Evolutionary conservation across 176 grass and related monocot genomes (phyloP).

Genomic region (Hyparrhenia diplandra): DNA sequence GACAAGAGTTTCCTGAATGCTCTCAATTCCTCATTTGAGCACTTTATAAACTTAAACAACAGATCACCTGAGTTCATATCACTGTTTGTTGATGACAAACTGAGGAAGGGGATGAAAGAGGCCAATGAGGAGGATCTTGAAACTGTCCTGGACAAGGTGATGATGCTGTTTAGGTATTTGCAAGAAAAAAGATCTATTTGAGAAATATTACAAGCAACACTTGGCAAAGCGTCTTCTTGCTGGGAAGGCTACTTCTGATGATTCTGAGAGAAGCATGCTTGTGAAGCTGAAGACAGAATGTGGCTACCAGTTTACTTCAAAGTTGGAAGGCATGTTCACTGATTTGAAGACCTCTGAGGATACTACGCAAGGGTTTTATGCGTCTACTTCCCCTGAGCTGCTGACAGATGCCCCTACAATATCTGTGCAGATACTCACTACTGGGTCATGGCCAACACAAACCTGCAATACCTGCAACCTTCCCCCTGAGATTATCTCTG

Average conservation of each 20-base stretch:
- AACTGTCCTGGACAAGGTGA: conserved; percentile 64
- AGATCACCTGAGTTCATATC: conserved; percentile 85
- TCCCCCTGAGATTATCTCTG: conserved; percentile 58
- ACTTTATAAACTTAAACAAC: conserved; percentile 86
- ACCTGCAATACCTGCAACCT: conserved; percentile 59
- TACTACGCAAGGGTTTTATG: conserved; percentile 71
- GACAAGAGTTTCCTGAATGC: conserved; percentile 86
- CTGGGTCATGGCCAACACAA: conserved; percentile 85
- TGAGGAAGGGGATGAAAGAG: conserved; percentile 75
- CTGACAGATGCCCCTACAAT: conserved; percentile 38
- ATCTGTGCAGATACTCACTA: conserved; percentile 81
- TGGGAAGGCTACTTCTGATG: conserved; percentile 55
- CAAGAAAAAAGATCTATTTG: conserved; percentile 88
- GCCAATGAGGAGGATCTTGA: conserved; percentile 79
- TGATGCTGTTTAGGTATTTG: conserved; percentile 84
- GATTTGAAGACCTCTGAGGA: conserved; percentile 71
- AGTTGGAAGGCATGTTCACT: conserved; percentile 81
- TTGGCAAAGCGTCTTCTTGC: conserved; percentile 64
- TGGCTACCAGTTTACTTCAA: conserved; percentile 83
- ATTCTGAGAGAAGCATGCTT: conserved; percentile 78
- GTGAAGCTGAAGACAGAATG: conserved; percentile 81
- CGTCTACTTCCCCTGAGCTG: conserved; percentile 29
- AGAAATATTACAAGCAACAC: conserved; percentile 88
- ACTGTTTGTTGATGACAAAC: conserved; percentile 79
- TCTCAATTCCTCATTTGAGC: conserved; percentile 69